These are phyloP conservation scores for Apophysomyces ossiformis DNA, from an alignment of 371 early-diverging fungal genomes.

Conservation along the genomic window DNA sequence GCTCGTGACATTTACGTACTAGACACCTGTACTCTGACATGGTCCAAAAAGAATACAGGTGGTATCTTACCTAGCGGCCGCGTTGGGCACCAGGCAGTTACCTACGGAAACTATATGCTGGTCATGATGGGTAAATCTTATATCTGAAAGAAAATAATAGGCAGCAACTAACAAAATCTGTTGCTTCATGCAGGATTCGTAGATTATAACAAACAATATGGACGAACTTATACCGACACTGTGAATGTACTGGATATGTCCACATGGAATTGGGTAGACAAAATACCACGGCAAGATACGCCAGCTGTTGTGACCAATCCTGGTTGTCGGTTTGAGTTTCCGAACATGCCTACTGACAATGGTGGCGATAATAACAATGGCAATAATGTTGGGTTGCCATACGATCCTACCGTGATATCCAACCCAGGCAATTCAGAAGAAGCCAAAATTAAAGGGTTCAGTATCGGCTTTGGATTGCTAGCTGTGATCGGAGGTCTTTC, in stretches of 20 bases:
- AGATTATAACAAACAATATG: constrained; percentile 7
- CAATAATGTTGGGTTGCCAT: background rate
- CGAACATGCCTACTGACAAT: constrained; percentile 17
- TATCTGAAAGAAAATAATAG: background rate
- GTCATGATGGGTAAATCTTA: constrained; percentile 33
- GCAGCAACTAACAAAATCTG: background rate
- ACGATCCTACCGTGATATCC: constrained; percentile 21
- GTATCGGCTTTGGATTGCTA: constrained; percentile 19
- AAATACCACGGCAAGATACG: constrained; percentile 15
- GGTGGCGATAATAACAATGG: constrained; percentile 6
- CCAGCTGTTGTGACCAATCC: background rate
- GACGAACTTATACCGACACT: constrained; percentile 26
- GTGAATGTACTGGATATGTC: constrained; percentile 44
- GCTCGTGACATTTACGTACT: constrained; percentile 37
- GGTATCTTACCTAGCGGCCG: constrained; percentile 37
- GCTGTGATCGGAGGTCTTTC: background rate
- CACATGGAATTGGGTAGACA: constrained; percentile 44
- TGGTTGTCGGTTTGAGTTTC: constrained; percentile 32
- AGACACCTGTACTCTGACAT: constrained; percentile 45
- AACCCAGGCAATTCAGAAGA: constrained; percentile 22
- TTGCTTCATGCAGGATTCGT: background rate
- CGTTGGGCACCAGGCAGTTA: constrained; percentile 41
- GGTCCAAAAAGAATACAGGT: constrained; percentile 32
- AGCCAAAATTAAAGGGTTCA: constrained; percentile 33
- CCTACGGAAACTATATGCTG: constrained; percentile 46